phyloP scores from a whole-genome alignment of 208 protist species.

The Angomonas deanei region DNA sequence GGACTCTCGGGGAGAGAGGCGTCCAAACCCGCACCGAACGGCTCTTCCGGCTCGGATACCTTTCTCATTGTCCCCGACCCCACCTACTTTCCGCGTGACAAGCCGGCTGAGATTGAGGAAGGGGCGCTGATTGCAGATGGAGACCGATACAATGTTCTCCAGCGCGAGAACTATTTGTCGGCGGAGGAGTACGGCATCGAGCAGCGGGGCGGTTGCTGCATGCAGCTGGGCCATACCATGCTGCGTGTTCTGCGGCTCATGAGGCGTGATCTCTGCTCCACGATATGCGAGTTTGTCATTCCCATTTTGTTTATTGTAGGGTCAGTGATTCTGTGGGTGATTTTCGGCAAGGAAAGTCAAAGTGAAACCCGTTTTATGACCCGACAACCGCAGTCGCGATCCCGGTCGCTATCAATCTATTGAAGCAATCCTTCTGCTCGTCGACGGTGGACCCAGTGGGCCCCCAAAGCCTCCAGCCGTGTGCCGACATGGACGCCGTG shows the following conservation, averaged over 20 bases:
- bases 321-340: slow-evolving; percentile 31
- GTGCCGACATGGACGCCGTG: not conserved
- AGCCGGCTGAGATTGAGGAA: not conserved
- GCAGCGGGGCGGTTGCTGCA: slow-evolving; percentile 17
- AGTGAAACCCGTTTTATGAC: slow-evolving; percentile 12
- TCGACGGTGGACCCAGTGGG: slow-evolving; percentile 10
- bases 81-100: not conserved
- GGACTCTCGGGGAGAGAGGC: not conserved
- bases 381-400: not conserved
- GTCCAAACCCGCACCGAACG: not conserved
- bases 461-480: not conserved
- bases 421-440: slow-evolving; percentile 6
- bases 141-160: not conserved
- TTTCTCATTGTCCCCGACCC: not conserved
- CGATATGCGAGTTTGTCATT: slow-evolving; percentile 39
- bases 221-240: slow-evolving; percentile 48
- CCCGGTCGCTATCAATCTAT: not conserved
- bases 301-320: slow-evolving; percentile 62
- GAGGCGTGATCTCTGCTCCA: slow-evolving; percentile 33
- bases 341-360: slow-evolving; percentile 15
- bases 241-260: slow-evolving; percentile 40
- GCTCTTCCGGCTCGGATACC: not conserved
- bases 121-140: not conserved
- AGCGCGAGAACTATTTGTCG: not conserved
- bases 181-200: not conserved